These are phyloP conservation scores for Lactarius akahatsu DNA, from an alignment of 768 basidiomycete species.

Conservation along the genomic window DNA sequence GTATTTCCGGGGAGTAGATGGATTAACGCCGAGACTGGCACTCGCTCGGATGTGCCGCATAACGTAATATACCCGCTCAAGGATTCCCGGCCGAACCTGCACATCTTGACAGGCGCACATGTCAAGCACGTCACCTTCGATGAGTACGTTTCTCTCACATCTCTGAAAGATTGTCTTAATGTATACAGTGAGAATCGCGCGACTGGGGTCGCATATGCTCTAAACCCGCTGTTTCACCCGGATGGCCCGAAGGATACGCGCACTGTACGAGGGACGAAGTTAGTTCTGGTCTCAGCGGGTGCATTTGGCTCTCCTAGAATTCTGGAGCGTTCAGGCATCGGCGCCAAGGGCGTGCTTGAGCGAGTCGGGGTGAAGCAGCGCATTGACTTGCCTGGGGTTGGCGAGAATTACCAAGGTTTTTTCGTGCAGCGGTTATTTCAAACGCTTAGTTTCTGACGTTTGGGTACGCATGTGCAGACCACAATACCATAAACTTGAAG, in stretches of 20 bases:
- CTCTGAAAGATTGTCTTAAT: not conserved
- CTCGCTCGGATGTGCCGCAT: constrained; percentile 55
- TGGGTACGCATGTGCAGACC: constrained; percentile 17
- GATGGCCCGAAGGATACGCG: constrained; percentile 15
- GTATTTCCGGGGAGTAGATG: constrained; percentile 53
- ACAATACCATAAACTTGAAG: constrained; percentile 23
- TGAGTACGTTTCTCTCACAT: constrained; percentile 32
- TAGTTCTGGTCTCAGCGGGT: constrained; percentile 44
- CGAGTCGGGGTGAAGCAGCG: constrained; percentile 32
- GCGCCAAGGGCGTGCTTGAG: constrained; percentile 35
- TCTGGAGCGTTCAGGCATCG: constrained; percentile 54
- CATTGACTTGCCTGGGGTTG: constrained; percentile 43
- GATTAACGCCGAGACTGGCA: constrained; percentile 50
- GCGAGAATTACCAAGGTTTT: constrained; percentile 41
- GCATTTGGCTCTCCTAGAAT: constrained; percentile 48
- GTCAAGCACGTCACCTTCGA: constrained; percentile 41
- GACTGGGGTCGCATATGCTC: constrained; percentile 40
- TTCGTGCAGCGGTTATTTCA: not conserved
- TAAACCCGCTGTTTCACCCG: constrained; percentile 34
- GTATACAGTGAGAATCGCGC: constrained; percentile 37
- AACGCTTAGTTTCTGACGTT: not conserved
- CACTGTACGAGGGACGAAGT: constrained; percentile 35
- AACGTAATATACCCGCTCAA: constrained; percentile 39
- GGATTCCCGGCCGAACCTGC: constrained; percentile 35
- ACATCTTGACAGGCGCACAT: constrained; percentile 35